Base-by-base conservation (phyloP, 352 stramenopile species). In the Pythium graminicola region DNA sequence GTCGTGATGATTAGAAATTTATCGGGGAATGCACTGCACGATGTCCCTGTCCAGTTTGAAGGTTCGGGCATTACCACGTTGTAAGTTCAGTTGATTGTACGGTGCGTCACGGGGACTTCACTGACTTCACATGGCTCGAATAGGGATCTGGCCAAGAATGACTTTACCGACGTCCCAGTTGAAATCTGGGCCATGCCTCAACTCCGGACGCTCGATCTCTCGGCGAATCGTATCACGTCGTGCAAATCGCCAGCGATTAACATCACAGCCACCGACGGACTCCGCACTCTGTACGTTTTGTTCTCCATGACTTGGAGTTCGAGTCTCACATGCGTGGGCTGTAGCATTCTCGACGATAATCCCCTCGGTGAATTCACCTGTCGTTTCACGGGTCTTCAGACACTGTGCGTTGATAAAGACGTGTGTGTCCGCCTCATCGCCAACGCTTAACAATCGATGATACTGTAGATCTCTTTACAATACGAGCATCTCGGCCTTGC, bases 11-110 rank as follows among this genome's bases (percentile, higher is more conserved):
- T 6, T 14, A 61, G 42, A 31, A 55, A 46, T 6, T 29, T 51
- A 17, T 51, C 62, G 47, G 38, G 52, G 19, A 76, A 76, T 32
- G 45, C 41, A 17, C 57, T 76, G 31, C 27, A 70, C 19, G 47
- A 58, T 2, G 41, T 76, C 3, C 67, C 70, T 23, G 42, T 61
- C 2, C 69, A 79, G 42, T 67, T 73, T 24, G 26, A 72, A 33
- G 49, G 49, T 33, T 69, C 57, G 9, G 31, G 16, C 14, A 73
- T 79, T 31, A 56, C 68, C 26, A 57, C 43, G n/a, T 40, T 79
- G 69, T 79, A 59, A 6, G 69, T 60, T n/a, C 22, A 26, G 35
- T 44, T 17, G 17, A 22, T 9, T 24, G 16, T 28, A 41, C 33
- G 36, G 14, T 36, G 14, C 35, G 23, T 17, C 2, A 39, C 6